Evolutionary conservation across 192 early-diverging fungal genomes (phyloP).

Genomic region (Podila clonocystis): DNA sequence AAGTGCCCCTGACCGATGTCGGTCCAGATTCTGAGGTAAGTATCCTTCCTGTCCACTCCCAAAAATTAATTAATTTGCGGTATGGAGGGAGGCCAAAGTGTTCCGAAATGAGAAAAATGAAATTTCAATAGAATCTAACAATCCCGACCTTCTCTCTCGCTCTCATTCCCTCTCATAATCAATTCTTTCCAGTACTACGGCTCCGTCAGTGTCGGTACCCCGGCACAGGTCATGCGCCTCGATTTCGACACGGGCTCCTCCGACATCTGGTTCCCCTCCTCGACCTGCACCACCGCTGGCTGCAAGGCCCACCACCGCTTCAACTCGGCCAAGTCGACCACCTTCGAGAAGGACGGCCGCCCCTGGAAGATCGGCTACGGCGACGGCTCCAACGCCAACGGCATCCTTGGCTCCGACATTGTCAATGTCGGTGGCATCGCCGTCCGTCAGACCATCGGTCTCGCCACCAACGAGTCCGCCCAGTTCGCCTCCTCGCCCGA

Average conservation of each 20-base stretch:
- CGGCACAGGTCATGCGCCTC: constrained; percentile 66
- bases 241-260: constrained; percentile 70
- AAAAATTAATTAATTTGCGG: too few species aligned
- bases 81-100: too few species aligned
- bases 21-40: not conserved
- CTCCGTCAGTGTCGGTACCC: constrained; percentile 62
- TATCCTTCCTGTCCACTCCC: not conserved
- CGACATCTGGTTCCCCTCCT: constrained; percentile 65
- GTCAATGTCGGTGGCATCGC: constrained; percentile 38
- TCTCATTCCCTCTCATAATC: not conserved
- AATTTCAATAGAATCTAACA: too few species aligned
- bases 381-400: constrained; percentile 59
- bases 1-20: not conserved
- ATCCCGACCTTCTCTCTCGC: not conserved
- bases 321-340: constrained; percentile 59
- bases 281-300: constrained; percentile 40
- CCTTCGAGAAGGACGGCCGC: constrained; percentile 62
- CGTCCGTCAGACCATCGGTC: constrained; percentile 70
- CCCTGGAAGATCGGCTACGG: constrained; percentile 66
- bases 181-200: constrained; percentile 63
- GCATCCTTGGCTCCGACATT: constrained; percentile 8
- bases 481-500: constrained; percentile 66
- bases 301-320: constrained; percentile 58
- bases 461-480: constrained; percentile 68
- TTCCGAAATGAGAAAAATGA: not conserved